Evolutionary conservation across 164 flowering plant genomes (phyloP).

Genomic region (Liquidambar formosana): DNA sequence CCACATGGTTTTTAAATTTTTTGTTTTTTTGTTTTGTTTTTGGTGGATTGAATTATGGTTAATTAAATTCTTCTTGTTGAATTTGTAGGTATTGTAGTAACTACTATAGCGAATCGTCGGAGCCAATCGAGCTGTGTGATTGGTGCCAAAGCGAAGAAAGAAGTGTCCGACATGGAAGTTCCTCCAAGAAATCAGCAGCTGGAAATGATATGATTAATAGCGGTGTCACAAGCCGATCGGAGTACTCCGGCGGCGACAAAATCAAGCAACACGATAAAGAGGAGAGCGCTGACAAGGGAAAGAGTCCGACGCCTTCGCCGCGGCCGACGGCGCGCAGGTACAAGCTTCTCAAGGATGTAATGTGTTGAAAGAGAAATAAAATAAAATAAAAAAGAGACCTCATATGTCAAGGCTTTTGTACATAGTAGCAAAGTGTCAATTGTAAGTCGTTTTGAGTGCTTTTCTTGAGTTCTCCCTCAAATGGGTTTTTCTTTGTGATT

Average conservation of each 20-base stretch:
- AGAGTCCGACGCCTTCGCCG: slow-evolving; percentile 64
- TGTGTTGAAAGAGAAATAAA: slow-evolving; percentile 47
- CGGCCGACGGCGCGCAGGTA: slow-evolving; percentile 73
- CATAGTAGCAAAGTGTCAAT: slow-evolving; percentile 2
- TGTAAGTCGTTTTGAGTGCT: neutral
- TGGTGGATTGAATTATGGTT: no score
- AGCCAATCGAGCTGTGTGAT: slow-evolving; percentile 55
- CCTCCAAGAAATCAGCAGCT: slow-evolving; percentile 28
- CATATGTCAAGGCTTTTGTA: neutral
- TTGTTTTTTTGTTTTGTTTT: no score
- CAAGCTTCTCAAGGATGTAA: slow-evolving; percentile 98
- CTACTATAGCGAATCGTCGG: slow-evolving; percentile 61
- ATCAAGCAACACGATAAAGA: slow-evolving; percentile 48
- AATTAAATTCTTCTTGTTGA: no score
- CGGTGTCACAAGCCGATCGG: slow-evolving; percentile 34
- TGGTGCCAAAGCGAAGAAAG: slow-evolving; percentile 85
- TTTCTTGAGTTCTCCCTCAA: neutral
- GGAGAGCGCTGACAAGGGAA: slow-evolving; percentile 35
- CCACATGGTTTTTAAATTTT: no score
- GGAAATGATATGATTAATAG: slow-evolving; percentile 7
- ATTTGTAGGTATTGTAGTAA: slow-evolving; percentile 81
- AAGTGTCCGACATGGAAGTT: slow-evolving; percentile 29
- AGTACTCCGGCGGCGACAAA: slow-evolving; percentile 45
- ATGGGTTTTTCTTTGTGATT: neutral
- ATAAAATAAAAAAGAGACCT: neutral